Evolutionary conservation across 495 filamentous ascomycete genomes (phyloP).

Genomic region (Hypomontagnella monticulosa): DNA sequence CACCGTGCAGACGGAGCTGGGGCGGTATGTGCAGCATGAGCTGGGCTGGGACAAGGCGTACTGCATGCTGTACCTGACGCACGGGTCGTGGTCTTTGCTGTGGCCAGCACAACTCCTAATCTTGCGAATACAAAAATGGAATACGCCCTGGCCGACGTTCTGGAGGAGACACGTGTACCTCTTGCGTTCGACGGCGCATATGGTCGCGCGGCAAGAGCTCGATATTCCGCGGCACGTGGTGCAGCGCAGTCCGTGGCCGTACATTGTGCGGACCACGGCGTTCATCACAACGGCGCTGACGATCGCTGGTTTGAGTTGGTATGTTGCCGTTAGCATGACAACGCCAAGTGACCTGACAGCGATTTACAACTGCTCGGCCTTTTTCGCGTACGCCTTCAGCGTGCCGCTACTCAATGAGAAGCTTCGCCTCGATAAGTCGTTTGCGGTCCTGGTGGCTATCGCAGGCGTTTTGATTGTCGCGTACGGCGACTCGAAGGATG

Average conservation of each 20-base stretch:
- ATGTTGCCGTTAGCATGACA: conserved; percentile 91
- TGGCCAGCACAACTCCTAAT: conserved; percentile 87
- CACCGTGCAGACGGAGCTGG: conserved; percentile 89
- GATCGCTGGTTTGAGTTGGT: conserved; percentile 93
- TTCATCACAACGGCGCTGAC: conserved; percentile 88
- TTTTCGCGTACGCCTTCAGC: conserved; percentile 96
- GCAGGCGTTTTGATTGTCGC: conserved; percentile 89
- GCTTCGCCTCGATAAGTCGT: conserved; percentile 78
- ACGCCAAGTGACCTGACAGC: conserved; percentile 92
- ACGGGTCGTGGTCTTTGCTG: conserved; percentile 89
- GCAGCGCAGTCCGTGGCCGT: conserved; percentile 64
- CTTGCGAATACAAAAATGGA: conserved; percentile 75
- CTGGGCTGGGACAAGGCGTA: conserved; percentile 95
- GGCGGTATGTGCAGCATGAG: conserved; percentile 89
- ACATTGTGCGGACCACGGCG: conserved; percentile 79
- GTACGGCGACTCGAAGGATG: conserved; percentile 73
- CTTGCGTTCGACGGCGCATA: conserved; percentile 81
- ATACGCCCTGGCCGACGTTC: conserved; percentile 83
- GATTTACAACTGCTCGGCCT: conserved; percentile 99
- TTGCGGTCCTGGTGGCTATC: conserved; percentile 86
- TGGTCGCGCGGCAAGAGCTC: conserved; percentile 76
- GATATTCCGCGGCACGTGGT: conserved; percentile 58
- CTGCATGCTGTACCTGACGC: conserved; percentile 97
- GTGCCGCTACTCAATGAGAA: conserved; percentile 88
- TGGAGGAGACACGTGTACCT: conserved; percentile 82